These are phyloP conservation scores for Micromonas commoda DNA, from an alignment of 139 green algal genomes.

Conservation along the genomic window DNA sequence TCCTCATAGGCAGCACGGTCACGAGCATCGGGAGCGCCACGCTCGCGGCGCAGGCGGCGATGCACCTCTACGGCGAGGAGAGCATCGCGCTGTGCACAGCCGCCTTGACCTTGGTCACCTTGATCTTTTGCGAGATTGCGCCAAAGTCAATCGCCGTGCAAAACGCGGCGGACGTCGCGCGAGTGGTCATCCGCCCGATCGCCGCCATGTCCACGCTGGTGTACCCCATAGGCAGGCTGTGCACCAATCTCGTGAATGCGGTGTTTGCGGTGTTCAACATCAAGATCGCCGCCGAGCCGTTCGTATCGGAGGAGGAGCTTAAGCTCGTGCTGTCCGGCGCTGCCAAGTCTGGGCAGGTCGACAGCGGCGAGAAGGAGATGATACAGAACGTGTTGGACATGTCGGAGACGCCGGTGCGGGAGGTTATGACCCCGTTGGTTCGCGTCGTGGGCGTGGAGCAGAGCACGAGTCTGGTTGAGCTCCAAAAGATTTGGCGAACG, in stretches of 20 bases:
- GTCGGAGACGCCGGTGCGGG: slow-evolving; percentile 39
- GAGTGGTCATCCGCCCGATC: slow-evolving; percentile 38
- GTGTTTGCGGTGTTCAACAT: slow-evolving; percentile 41
- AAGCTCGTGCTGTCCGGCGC: slow-evolving; percentile 44
- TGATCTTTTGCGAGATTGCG: slow-evolving; percentile 49
- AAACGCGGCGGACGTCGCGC: slow-evolving; percentile 36
- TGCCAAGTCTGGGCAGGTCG: neutral
- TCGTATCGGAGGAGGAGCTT: slow-evolving; percentile 44
- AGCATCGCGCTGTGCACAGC: neutral
- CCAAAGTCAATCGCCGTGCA: slow-evolving; percentile 50
- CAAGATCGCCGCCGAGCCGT: slow-evolving; percentile 33
- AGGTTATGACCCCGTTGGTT: slow-evolving; percentile 51
- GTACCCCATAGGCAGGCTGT: slow-evolving; percentile 43
- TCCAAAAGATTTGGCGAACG: slow-evolving; percentile 38
- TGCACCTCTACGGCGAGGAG: slow-evolving; percentile 16
- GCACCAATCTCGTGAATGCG: slow-evolving; percentile 31
- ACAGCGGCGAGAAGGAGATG: slow-evolving; percentile 38
- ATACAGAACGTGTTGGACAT: slow-evolving; percentile 48
- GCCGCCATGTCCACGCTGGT: slow-evolving; percentile 36
- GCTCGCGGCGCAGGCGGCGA: slow-evolving; percentile 38
- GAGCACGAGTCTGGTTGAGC: slow-evolving; percentile 36
- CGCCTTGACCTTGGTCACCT: slow-evolving; percentile 31
- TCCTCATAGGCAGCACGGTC: slow-evolving; percentile 45
- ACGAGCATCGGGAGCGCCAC: slow-evolving; percentile 40
- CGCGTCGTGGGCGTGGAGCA: slow-evolving; percentile 38